Base-by-base conservation (phyloP, 2,329 filamentous ascomycete genomes). In the Phyllachora maydis region DNA sequence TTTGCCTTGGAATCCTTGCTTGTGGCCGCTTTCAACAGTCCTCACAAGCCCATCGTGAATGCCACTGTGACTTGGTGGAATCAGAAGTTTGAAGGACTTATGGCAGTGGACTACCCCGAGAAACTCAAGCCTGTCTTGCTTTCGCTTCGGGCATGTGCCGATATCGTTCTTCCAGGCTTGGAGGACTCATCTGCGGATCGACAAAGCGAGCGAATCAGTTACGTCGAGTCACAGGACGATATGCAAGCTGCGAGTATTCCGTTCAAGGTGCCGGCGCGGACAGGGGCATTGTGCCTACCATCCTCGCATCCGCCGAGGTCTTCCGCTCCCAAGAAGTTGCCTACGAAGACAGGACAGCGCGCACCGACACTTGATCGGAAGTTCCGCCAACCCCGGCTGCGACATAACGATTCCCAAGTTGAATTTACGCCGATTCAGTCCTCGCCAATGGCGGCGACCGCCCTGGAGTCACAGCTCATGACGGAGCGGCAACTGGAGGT, bases 361-460 rank as follows among this genome's bases (percentile, higher is more conserved):
- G n/a, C n/a, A n/a, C n/a, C n/a, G n/a, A n/a, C n/a, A n/a, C n/a
- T n/a, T n/a, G n/a, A n/a, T n/a, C n/a, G n/a, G n/a, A n/a, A n/a
- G n/a, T n/a, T n/a, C n/a, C n/a, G n/a, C n/a, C n/a, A n/a, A 22
- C 53, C 59, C 11, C 64, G 62, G 28, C 52, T 71, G 14, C 65
- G 75, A 16, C 81, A 91, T 35, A 66, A 91, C 30, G 64, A 90
- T 43, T 90, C 79, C 1, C 81, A 90, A 37, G 60, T 90, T 14
- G 60, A 77, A 20, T 88, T 88, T 37, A 65, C 72, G 3, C 50
- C 66, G 0, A 72, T 85, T 22, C 59, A 64, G 15, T 65, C 68
- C 8, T 65, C 70, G 0, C 53, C 57, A 0, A 49, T 47, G 2
- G 43, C 59, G 3, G 47, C 56, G 4, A 45, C 49, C 9, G 47